phyloP scores from a whole-genome alignment of 2,329 filamentous ascomycete species.

The Pseudogymnoascus sp. region DNA sequence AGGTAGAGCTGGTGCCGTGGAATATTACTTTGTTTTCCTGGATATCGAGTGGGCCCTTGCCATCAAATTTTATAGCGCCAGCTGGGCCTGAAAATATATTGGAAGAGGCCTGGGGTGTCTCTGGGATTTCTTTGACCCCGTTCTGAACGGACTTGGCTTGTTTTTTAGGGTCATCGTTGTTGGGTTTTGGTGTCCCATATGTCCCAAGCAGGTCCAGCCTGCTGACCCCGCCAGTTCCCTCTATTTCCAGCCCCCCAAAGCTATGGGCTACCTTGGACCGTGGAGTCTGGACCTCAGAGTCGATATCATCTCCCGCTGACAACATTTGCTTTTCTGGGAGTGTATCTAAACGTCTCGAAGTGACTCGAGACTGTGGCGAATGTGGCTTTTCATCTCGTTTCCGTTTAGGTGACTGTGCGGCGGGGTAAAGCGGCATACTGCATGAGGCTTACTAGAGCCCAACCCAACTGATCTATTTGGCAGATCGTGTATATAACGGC shows the following conservation, averaged over 20 bases:
- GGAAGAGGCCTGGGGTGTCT: constrained; percentile 20
- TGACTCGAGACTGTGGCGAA: background rate
- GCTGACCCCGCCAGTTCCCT: constrained; percentile 16
- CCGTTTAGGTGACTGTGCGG: constrained; percentile 8
- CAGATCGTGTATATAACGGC: background rate
- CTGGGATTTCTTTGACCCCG: constrained; percentile 20
- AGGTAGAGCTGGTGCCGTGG: background rate
- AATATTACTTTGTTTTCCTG: background rate
- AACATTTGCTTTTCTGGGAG: background rate
- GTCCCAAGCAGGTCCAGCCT: constrained; percentile 19
- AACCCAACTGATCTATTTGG: background rate
- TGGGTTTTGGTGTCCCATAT: background rate
- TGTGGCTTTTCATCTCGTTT: constrained; percentile 8
- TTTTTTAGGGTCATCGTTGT: background rate
- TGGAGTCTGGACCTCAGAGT: constrained; percentile 13
- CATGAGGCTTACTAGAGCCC: constrained; percentile 4
- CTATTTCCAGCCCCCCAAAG: constrained; percentile 26
- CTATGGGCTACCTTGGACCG: constrained; percentile 27
- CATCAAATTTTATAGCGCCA: background rate
- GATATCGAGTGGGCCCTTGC: background rate
- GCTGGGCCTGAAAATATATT: constrained; percentile 10
- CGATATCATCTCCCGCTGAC: background rate
- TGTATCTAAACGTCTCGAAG: background rate
- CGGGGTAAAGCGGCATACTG: constrained; percentile 4
- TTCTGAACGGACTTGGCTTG: background rate